Evolutionary conservation across 805 yeast species (phyloP), one percentile per base, ranked within the genome.

Genomic region (Metschnikowia rubicola): DNA sequence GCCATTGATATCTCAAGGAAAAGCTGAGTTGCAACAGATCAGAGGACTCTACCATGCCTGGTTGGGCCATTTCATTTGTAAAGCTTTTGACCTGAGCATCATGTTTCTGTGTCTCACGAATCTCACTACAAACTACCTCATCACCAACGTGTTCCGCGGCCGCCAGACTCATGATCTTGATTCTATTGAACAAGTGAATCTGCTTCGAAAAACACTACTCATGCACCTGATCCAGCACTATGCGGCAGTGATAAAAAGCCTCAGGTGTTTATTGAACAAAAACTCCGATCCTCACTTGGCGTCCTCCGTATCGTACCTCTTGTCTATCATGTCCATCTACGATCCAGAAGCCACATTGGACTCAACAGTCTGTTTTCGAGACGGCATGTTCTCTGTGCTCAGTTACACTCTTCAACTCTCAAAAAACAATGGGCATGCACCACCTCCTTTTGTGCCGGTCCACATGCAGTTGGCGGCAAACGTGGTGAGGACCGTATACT

Each of bases 281-380:
- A 62, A 65, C 53, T 44, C 51, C 17, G 61, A 63, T 44, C 67
- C 70, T 3, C 66, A 63, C 35, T 47, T 62, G 30, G 65, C 69
- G 31, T 63, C 73, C 0, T 59, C 64, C 8, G 66, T 65, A 13
- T 66, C 73, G 15, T 71, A 70, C 50, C 62, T 71, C 33, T 56
- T 71, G 37, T 61, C 68, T 43, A 54, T 70, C 40, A 70, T 70
- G 74, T 62, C 73, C 12, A 67, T 71, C 33, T 71, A 71, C 52
- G 75, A 71, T 45, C 76, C 74, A 1, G 73, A 68, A 48, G 75
- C 73, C 10, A 68, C 73, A 1, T 48, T 62, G 12, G 54, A 62
- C 50, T 67, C 73, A 26, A 61, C 66, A 30, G 59, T 59, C 31
- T 71, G 76, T 46, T 71, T 70, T 52, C 58, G 73, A 30, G 73